Conservation (phyloP, 257 asterid species). For the Penstemon davidsonii region DNA sequence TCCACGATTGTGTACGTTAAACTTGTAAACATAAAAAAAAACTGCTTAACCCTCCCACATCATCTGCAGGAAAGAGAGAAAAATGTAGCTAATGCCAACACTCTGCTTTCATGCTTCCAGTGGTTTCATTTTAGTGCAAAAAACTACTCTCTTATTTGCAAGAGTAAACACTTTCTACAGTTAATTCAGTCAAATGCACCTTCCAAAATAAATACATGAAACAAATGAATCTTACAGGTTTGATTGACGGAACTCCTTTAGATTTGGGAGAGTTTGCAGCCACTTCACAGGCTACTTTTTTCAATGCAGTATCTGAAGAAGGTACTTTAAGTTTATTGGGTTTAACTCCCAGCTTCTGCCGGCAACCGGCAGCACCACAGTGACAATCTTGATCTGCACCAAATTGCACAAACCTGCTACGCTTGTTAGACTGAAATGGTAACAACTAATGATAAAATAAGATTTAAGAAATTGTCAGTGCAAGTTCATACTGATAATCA, state of each 20-base stretch:
- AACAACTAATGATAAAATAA: slow-evolving; percentile 15
- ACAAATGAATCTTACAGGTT: slow-evolving; percentile 40
- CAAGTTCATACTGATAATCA: slow-evolving; percentile 85
- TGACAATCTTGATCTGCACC: slow-evolving; percentile 98
- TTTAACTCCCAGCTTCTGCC: slow-evolving; percentile 84
- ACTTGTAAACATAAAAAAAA: background rate
- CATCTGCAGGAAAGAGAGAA: background rate
- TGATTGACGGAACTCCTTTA: slow-evolving; percentile 45
- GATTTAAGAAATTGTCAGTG: slow-evolving; percentile 18
- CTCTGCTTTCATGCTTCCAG: background rate
- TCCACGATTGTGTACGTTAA: background rate
- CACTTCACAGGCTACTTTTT: slow-evolving; percentile 64
- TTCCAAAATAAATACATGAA: background rate
- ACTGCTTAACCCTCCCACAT: background rate
- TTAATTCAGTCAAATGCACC: background rate
- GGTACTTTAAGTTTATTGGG: slow-evolving; percentile 59
- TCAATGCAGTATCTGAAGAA: slow-evolving; percentile 74
- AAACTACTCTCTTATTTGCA: too few relatives aligned
- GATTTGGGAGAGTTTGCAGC: slow-evolving; percentile 54
- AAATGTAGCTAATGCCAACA: background rate
- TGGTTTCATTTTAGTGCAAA: too few relatives aligned
- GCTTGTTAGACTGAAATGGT: slow-evolving; percentile 49
- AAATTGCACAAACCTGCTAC: slow-evolving; percentile 96
- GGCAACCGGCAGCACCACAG: slow-evolving; percentile 86
- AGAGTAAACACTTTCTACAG: background rate